Conservation (phyloP, 129 eudicot genomes). For the Pulicaria dysenterica region DNA sequence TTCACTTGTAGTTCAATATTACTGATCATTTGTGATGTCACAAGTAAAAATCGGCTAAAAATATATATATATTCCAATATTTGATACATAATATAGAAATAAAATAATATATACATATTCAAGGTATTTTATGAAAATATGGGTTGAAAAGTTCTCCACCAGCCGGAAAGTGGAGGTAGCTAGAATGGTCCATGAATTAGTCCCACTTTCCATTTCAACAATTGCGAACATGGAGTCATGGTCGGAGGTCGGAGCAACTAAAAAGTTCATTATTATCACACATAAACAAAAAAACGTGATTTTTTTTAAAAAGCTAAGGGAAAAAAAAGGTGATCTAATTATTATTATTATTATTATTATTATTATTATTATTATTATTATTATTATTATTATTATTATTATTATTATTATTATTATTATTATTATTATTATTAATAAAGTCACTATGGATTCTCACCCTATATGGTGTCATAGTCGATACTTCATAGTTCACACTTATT, state of each 20-base stretch:
- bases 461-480: neutral
- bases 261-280: neutral
- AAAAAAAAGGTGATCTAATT: neutral
- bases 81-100: no score
- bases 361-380: no score
- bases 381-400: no score
- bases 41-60: no score
- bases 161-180: constrained; percentile 3
- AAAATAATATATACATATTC: no score
- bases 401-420: no score
- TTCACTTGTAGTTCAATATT: neutral
- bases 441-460: neutral
- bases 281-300: neutral
- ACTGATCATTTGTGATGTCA: no score
- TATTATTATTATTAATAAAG: no score
- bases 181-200: constrained; percentile 3
- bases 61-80: no score
- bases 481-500: neutral
- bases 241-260: constrained; percentile 15
- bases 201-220: neutral
- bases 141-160: neutral
- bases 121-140: no score
- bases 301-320: neutral
- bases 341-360: no score
- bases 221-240: neutral